Evolutionary conservation across 495 filamentous ascomycete species (phyloP).

Genomic region (Sordaria brevicollis): DNA sequence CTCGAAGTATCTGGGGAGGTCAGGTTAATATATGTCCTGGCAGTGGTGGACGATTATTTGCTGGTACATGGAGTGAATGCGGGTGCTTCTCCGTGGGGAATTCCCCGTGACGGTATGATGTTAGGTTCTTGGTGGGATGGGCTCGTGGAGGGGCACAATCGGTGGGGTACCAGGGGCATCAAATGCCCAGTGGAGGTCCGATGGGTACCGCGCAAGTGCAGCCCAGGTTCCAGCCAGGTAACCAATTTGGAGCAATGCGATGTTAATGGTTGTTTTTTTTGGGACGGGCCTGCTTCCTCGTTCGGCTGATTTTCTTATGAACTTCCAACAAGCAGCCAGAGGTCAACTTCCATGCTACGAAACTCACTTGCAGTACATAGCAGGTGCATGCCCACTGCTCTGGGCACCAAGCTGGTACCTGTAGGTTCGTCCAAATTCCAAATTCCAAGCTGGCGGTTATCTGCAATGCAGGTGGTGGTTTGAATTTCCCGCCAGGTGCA

Average conservation of each 20-base stretch:
- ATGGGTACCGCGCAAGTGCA: background rate
- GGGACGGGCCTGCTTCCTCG: background rate
- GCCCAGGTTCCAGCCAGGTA: background rate
- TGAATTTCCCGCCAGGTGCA: background rate
- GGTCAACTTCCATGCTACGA: background rate
- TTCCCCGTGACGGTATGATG: background rate
- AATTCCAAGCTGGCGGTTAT: background rate
- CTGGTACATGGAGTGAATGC: background rate
- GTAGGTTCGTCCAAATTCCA: no score
- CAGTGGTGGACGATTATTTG: background rate
- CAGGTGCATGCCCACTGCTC: background rate
- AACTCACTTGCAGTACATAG: background rate
- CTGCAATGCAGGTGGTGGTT: background rate
- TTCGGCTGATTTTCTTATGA: background rate
- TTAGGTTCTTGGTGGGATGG: background rate
- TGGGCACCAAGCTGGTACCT: background rate
- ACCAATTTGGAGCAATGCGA: background rate
- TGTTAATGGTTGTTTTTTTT: background rate
- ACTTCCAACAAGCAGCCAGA: background rate
- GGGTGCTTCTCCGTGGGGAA: slow-evolving; percentile 3
- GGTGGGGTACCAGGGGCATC: background rate
- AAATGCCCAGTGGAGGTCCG: background rate
- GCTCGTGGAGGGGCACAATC: background rate
- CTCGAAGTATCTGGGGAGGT: slow-evolving; percentile 15
- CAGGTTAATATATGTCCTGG: slow-evolving; percentile 8